These are phyloP conservation scores for Diaporthe vexans DNA, from an alignment of 2,329 filamentous ascomycete genomes.

Conservation along the genomic window DNA sequence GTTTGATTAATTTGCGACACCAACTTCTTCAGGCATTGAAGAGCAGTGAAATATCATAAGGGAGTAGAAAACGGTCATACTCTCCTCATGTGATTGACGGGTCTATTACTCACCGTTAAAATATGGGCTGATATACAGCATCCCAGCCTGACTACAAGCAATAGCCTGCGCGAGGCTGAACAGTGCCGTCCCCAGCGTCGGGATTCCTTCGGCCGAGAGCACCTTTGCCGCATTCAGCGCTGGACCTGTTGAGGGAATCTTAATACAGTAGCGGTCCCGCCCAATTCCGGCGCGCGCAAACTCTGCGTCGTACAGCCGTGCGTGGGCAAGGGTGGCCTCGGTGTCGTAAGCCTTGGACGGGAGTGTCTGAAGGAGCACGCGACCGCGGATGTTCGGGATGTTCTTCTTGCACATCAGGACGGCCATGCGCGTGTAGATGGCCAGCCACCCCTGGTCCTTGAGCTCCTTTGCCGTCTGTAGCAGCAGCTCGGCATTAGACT, in stretches of 20 bases:
- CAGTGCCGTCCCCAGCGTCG: conserved; percentile 62
- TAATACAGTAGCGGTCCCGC: conserved; percentile 63
- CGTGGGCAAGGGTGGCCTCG: conserved; percentile 60
- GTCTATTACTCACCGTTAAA: conserved; percentile 56
- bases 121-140: conserved; percentile 64
- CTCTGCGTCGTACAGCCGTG: conserved; percentile 60
- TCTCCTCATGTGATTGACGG: background rate
- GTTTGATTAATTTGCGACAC: background rate
- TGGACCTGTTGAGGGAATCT: conserved; percentile 64
- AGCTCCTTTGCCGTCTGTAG: conserved; percentile 57
- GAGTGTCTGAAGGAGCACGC: conserved; percentile 63
- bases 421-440: conserved; percentile 63
- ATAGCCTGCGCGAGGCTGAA: conserved; percentile 64
- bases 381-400: conserved; percentile 60
- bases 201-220: conserved; percentile 59
- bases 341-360: conserved; percentile 62
- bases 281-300: conserved; percentile 60
- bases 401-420: conserved; percentile 62
- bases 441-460: conserved; percentile 61
- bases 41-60: background rate
- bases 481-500: conserved; percentile 59
- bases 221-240: conserved; percentile 60
- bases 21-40: background rate
- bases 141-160: conserved; percentile 62
- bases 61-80: background rate